phyloP scores from a whole-genome alignment of 2,329 filamentous ascomycete species.

The Penicillium hordei region DNA sequence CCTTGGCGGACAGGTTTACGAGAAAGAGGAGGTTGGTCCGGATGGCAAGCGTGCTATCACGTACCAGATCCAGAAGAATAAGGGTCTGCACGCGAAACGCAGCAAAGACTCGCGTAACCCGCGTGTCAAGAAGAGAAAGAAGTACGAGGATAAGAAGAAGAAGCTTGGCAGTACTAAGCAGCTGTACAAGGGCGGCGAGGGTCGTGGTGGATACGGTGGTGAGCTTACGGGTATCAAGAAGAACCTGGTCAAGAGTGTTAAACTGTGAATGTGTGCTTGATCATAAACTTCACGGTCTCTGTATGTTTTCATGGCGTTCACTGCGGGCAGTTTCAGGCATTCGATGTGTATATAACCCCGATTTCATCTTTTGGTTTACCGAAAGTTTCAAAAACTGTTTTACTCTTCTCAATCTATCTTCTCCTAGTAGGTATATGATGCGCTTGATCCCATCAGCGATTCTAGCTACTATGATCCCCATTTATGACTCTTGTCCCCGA shows the following conservation, averaged over 20 bases:
- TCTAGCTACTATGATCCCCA: background rate
- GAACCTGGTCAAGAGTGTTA: slow-evolving; percentile 87
- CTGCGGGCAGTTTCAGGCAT: slow-evolving; percentile 25
- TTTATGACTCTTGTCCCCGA: background rate
- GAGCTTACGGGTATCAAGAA: slow-evolving; percentile 95
- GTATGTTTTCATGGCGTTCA: slow-evolving; percentile 23
- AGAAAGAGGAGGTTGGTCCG: slow-evolving; percentile 67
- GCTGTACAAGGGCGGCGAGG: slow-evolving; percentile 81
- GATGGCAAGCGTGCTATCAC: slow-evolving; percentile 92
- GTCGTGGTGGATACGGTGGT: slow-evolving; percentile 81
- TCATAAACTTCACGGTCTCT: slow-evolving; percentile 19
- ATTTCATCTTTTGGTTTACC: slow-evolving; percentile 17
- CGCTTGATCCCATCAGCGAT: background rate
- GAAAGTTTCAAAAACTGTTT: slow-evolving; percentile 5
- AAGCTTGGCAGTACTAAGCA: slow-evolving; percentile 85
- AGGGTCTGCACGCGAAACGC: slow-evolving; percentile 82
- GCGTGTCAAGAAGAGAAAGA: slow-evolving; percentile 95
- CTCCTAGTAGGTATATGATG: background rate
- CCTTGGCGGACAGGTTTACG: slow-evolving; percentile 60
- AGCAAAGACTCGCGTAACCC: slow-evolving; percentile 96
- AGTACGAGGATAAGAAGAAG: slow-evolving; percentile 96
- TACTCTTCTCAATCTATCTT: background rate
- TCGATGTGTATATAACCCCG: slow-evolving; percentile 27
- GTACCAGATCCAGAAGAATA: slow-evolving; percentile 96
- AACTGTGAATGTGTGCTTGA: slow-evolving; percentile 59